Evolutionary conservation across 1,284 basidiomycete species (phyloP).

Genomic region (Albatrellus sp.): DNA sequence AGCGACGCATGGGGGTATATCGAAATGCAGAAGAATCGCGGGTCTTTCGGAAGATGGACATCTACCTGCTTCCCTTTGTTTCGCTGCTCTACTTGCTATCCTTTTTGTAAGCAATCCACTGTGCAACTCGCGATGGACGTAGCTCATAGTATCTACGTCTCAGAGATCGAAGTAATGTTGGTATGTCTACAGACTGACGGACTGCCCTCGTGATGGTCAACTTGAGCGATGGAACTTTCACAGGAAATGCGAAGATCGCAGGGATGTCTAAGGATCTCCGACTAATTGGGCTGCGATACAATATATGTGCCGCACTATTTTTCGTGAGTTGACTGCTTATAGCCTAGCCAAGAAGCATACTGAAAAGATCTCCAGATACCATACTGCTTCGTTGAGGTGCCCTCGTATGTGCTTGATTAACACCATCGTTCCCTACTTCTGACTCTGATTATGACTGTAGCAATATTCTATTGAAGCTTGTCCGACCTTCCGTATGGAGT

Average conservation of each 20-base stretch:
- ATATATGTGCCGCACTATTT: conserved; percentile 12
- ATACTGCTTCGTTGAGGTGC: conserved; percentile 11
- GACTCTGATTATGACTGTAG: conserved; percentile 2
- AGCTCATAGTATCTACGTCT: too few relatives aligned
- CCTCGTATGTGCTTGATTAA: conserved; percentile 8
- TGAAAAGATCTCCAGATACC: conserved; percentile 8
- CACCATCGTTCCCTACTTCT: background rate
- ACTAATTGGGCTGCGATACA: conserved; percentile 13
- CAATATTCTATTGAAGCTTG: conserved; percentile 12
- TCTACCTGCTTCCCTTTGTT: conserved; percentile 36
- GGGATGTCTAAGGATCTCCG: conserved; percentile 14
- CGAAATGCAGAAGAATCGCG: conserved; percentile 17
- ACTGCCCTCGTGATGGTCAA: background rate
- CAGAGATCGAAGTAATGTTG: conserved; percentile 25
- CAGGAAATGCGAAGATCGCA: conserved; percentile 14
- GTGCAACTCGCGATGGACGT: background rate
- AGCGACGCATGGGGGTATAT: background rate
- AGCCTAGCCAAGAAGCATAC: background rate
- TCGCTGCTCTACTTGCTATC: conserved; percentile 48
- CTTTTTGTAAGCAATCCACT: conserved; percentile 29
- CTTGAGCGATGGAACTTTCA: too few relatives aligned
- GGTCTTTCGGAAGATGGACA: conserved; percentile 36
- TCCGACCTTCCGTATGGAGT: conserved; percentile 12
- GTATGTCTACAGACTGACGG: conserved; percentile 9
- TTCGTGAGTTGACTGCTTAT: conserved; percentile 6